phyloP scores from a whole-genome alignment of 805 yeast species.

The Komagataella populi region DNA sequence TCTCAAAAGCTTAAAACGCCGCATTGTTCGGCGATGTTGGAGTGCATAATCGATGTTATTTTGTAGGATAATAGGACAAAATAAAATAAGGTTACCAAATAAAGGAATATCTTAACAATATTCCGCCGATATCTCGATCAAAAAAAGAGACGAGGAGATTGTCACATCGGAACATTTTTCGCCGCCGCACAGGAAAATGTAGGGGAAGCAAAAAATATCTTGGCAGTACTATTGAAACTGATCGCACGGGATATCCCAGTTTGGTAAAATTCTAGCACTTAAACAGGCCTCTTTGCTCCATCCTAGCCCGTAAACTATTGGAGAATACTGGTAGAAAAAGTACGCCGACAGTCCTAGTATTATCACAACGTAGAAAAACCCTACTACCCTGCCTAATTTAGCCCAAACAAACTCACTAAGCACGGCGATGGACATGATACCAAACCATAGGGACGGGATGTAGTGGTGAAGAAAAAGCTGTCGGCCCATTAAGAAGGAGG shows the following conservation, averaged over 20 bases:
- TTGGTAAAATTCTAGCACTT: slow-evolving; percentile 17
- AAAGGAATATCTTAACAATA: too few species aligned
- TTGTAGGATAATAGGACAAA: too few species aligned
- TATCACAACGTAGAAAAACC: slow-evolving; percentile 12
- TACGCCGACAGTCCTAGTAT: slow-evolving; percentile 10
- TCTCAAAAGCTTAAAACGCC: too few species aligned
- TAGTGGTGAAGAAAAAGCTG: slow-evolving; percentile 91
- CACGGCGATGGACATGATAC: slow-evolving; percentile 20
- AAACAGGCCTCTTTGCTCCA: slow-evolving; percentile 33
- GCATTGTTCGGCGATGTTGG: too few species aligned
- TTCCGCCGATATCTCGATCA: too few species aligned
- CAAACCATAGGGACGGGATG: slow-evolving; percentile 81
- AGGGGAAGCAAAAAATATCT: not conserved
- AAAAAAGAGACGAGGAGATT: not conserved
- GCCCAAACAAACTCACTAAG: slow-evolving; percentile 23
- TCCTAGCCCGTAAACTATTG: slow-evolving; percentile 30
- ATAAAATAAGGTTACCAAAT: too few species aligned
- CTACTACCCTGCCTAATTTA: slow-evolving; percentile 13
- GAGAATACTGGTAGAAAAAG: slow-evolving; percentile 19
- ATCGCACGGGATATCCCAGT: slow-evolving; percentile 32
- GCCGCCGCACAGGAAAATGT: not conserved
- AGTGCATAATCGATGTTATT: too few species aligned
- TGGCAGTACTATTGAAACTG: not conserved
- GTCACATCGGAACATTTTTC: not conserved
- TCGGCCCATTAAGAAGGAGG: slow-evolving; percentile 81